A percentile compares a stretch with the other conserved stretches of the same genome.
Evolutionary conservation across 1,139 yeast genomes (phyloP).

Genomic region (Trichomonascaceae sp.): DNA sequence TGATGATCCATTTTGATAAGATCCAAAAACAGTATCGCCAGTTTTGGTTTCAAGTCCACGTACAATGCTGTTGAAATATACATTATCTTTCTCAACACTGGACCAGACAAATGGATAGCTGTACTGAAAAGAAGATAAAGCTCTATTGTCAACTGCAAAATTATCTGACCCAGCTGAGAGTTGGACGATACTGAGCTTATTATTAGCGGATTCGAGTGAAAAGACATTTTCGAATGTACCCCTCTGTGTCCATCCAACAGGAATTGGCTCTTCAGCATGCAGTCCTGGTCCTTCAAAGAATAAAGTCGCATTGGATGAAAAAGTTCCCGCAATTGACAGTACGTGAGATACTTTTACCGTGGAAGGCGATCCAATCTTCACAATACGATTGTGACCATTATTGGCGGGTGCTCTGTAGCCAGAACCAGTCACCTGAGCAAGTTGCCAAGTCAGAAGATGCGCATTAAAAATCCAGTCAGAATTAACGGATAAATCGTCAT

Average conservation of each 20-base stretch:
- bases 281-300: neutral
- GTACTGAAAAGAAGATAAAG: neutral
- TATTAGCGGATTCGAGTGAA: neutral
- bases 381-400: neutral
- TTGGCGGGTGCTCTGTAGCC: constrained; percentile 15
- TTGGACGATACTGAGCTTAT: neutral
- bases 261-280: neutral
- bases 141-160: neutral
- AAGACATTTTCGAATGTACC: neutral
- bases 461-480: constrained; percentile 67
- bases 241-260: constrained; percentile 4
- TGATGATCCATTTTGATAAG: neutral
- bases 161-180: neutral
- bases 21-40: neutral
- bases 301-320: neutral
- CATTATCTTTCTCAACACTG: neutral
- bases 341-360: neutral
- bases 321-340: neutral
- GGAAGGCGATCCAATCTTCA: neutral
- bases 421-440: constrained; percentile 23
- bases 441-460: constrained; percentile 60
- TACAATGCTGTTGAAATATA: neutral
- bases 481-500: constrained; percentile 36
- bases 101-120: neutral
- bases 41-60: neutral